Percentiles rank a stretch among this genome's conserved stretches.
Evolutionary conservation across 2,329 filamentous ascomycete genomes (phyloP).

Genomic region (Pleomassaria siparia): DNA sequence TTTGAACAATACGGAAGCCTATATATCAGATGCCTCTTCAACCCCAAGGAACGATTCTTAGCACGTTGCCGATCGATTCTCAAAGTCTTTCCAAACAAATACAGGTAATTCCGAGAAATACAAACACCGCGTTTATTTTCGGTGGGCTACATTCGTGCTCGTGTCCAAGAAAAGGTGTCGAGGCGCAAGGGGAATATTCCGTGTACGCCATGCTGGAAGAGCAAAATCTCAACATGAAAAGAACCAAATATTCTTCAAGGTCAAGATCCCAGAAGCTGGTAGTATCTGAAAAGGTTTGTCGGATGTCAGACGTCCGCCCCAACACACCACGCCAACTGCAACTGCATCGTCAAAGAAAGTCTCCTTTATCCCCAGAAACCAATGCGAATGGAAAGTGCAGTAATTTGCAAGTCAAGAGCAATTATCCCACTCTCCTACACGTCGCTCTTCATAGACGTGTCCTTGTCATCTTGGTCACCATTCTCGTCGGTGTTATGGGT

Average conservation of each 20-base stretch:
- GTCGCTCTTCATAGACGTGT: slow-evolving; percentile 1
- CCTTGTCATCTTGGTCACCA: slow-evolving; percentile 4
- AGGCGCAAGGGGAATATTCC: background rate
- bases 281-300: background rate
- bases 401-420: background rate
- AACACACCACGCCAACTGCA: background rate
- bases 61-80: too few species aligned
- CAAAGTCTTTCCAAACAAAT: background rate
- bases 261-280: background rate
- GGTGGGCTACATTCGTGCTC: background rate
- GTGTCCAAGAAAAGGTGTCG: background rate
- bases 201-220: slow-evolving; percentile 1
- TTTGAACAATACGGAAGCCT: too few species aligned
- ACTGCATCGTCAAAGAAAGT: too few species aligned
- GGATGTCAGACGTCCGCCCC: background rate
- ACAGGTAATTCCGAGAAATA: background rate
- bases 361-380: background rate
- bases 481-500: slow-evolving; percentile 18
- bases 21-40: too few species aligned
- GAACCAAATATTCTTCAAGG: background rate
- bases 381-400: background rate
- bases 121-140: background rate
- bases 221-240: background rate
- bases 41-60: too few species aligned
- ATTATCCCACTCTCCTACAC: background rate